Percentiles rank a stretch among this genome's conserved stretches.
These are phyloP conservation scores for Sesbania bispinosa DNA, from an alignment of 306 rosid species.

Conservation along the genomic window DNA sequence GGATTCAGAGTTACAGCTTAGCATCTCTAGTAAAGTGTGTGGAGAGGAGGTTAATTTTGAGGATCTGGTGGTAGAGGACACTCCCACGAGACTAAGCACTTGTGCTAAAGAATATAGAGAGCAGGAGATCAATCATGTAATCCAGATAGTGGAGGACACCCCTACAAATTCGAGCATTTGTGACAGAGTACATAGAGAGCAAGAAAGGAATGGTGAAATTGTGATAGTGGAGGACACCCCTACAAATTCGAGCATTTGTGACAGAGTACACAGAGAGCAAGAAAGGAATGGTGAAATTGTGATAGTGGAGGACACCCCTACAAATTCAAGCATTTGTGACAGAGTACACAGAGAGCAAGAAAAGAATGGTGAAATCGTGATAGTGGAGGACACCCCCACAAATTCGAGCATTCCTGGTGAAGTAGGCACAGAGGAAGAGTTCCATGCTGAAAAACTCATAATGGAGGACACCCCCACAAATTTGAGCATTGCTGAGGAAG, in stretches of 20 bases:
- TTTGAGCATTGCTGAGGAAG: neutral
- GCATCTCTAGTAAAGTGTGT: constrained; percentile 4
- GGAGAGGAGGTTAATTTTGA: constrained; percentile 18
- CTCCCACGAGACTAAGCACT: constrained; percentile 18
- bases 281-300: neutral
- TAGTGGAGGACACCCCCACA: constrained; percentile 8
- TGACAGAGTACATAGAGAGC: neutral
- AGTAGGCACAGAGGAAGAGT: neutral
- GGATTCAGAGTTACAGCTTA: constrained; percentile 25
- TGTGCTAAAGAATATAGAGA: constrained; percentile 4
- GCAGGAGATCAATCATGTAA: constrained; percentile 6
- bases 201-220: constrained; percentile 7
- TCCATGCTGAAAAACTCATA: neutral
- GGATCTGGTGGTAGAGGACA: constrained; percentile 32
- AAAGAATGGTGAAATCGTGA: neutral
- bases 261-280: neutral
- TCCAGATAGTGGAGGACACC: constrained; percentile 14
- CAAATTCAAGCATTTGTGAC: neutral
- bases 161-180: neutral
- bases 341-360: constrained; percentile 10
- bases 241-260: neutral
- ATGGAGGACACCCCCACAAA: constrained; percentile 3
- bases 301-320: neutral
- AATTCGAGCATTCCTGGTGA: neutral
- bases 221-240: constrained; percentile 3